These are phyloP conservation scores for Rosa rugosa DNA, from an alignment of 306 rosid species.

Conservation along the genomic window DNA sequence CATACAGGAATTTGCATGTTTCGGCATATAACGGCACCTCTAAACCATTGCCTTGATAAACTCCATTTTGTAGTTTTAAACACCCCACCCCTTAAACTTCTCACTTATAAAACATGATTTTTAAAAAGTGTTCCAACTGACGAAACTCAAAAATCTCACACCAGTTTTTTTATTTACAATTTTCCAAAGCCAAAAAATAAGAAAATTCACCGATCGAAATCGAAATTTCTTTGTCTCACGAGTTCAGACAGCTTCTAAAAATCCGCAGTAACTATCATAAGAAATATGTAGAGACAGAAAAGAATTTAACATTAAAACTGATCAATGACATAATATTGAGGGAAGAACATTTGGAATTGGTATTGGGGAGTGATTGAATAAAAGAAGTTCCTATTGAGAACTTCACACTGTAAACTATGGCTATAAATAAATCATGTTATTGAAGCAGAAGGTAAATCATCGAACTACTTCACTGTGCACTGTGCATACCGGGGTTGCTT, in stretches of 20 bases:
- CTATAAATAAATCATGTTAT: constrained; percentile 16
- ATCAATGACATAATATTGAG: constrained; percentile 29
- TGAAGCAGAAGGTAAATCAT: constrained; percentile 27
- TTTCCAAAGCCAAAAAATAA: too few species aligned
- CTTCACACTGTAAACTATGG: constrained; percentile 16
- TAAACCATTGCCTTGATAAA: too few species aligned
- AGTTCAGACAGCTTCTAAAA: background rate
- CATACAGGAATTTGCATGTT: too few species aligned
- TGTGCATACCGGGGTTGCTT: background rate
- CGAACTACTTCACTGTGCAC: constrained; percentile 9
- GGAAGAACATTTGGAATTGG: constrained; percentile 20
- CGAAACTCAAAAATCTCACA: too few species aligned
- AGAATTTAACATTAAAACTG: constrained; percentile 37
- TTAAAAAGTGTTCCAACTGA: too few species aligned
- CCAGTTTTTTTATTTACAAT: too few species aligned
- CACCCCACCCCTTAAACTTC: too few species aligned
- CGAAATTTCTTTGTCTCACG: too few species aligned
- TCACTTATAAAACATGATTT: too few species aligned
- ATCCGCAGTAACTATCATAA: constrained; percentile 15
- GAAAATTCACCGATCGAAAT: too few species aligned
- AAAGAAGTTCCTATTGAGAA: constrained; percentile 33
- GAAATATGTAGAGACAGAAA: constrained; percentile 24
- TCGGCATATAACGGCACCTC: too few species aligned
- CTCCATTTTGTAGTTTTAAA: too few species aligned
- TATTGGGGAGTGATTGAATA: constrained; percentile 26